Evolutionary conservation across 257 asterid species (phyloP).

Genomic region (Thymus mandschuricus): DNA sequence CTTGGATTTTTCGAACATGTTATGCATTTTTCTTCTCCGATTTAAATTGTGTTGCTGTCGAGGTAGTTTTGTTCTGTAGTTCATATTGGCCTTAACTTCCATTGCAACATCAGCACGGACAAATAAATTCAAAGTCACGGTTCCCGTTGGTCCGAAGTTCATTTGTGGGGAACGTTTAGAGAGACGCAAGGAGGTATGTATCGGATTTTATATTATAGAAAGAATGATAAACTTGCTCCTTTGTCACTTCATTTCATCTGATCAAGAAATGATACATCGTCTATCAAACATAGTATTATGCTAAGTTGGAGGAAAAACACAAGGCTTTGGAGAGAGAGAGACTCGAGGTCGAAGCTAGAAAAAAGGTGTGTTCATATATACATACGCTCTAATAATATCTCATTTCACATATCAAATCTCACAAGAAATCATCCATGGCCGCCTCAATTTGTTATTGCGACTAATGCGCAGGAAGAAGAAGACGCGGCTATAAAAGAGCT

Average conservation of each 20-base stretch:
- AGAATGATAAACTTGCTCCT: not conserved
- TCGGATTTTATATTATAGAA: not conserved
- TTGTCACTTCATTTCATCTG: not conserved
- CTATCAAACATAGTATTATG: constrained; percentile 52
- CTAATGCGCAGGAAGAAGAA: constrained; percentile 68
- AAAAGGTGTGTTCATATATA: constrained; percentile 45
- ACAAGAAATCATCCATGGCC: too few relatives aligned
- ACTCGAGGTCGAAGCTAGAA: constrained; percentile 68
- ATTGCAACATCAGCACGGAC: constrained; percentile 65
- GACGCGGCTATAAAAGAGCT: constrained; percentile 72
- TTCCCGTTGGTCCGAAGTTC: constrained; percentile 76
- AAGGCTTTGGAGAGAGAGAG: constrained; percentile 86
- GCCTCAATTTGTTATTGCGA: too few relatives aligned
- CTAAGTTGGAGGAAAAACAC: constrained; percentile 81
- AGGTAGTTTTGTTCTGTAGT: constrained; percentile 22
- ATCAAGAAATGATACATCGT: not conserved
- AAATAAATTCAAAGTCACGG: constrained; percentile 63
- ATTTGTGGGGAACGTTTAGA: constrained; percentile 60
- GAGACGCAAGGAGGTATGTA: constrained; percentile 75
- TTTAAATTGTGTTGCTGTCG: not conserved
- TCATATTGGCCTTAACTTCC: constrained; percentile 27
- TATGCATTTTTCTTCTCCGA: too few relatives aligned
- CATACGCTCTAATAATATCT: too few relatives aligned
- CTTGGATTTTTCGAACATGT: not conserved
- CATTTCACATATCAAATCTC: too few relatives aligned